Percentiles rank a stretch among this genome's conserved stretches.
Evolutionary conservation across 2,329 filamentous ascomycete genomes (phyloP).

Genomic region (Fusarium pininemorale): DNA sequence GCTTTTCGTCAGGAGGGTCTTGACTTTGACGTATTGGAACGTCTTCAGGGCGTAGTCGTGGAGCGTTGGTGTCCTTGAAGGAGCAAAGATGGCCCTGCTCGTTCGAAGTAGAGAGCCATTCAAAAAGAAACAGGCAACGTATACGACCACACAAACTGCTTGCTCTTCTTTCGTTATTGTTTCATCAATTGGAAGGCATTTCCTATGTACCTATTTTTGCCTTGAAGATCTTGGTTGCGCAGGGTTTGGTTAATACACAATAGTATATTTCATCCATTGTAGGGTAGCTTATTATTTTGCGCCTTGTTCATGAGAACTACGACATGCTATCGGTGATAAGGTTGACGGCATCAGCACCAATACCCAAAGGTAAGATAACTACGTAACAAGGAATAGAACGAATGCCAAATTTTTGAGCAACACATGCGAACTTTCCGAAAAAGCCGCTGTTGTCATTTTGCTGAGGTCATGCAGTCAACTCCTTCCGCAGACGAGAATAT

Average conservation of each 20-base stretch:
- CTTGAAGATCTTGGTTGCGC: background rate
- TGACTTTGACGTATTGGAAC: conserved; percentile 51
- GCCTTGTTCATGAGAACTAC: too few relatives aligned
- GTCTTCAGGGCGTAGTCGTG: conserved; percentile 47
- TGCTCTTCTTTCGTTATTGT: background rate
- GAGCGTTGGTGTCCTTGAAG: conserved; percentile 51
- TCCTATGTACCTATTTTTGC: background rate
- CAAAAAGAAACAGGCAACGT: background rate
- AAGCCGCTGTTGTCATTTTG: background rate
- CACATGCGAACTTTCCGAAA: background rate
- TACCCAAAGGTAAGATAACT: too few relatives aligned
- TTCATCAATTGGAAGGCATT: background rate
- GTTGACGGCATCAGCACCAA: too few relatives aligned
- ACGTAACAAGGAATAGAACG: too few relatives aligned
- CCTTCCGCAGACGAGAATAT: too few relatives aligned
- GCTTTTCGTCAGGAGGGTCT: conserved; percentile 54
- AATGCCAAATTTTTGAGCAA: too few relatives aligned
- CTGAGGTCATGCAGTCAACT: background rate
- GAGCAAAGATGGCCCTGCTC: fast-evolving
- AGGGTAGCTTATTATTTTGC: background rate
- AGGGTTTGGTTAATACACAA: background rate
- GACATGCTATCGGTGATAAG: background rate
- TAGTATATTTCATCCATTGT: background rate
- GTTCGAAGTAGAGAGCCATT: fast-evolving
- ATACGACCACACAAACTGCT: background rate